phyloP scores from a whole-genome alignment of 257 asterid species.

The Salvia hispanica region DNA sequence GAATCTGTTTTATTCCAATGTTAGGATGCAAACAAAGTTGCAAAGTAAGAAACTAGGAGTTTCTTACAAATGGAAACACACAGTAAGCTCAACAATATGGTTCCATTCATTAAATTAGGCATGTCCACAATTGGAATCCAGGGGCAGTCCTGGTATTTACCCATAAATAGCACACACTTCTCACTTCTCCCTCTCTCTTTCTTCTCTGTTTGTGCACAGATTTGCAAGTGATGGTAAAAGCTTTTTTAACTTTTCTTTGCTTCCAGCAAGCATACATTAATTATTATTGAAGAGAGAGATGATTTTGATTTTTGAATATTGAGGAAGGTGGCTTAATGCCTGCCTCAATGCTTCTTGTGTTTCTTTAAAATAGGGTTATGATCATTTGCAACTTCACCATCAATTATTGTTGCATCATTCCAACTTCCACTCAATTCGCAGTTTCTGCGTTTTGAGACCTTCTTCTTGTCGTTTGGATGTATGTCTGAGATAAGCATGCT shows the following conservation, averaged over 20 bases:
- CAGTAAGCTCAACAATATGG: not conserved
- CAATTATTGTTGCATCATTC: conserved; percentile 37
- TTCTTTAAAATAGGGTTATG: conserved; percentile 45
- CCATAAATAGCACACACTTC: not conserved
- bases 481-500: conserved; percentile 35
- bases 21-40: not conserved
- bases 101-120: not conserved
- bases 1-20: not conserved
- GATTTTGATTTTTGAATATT: too few relatives aligned
- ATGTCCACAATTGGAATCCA: not conserved
- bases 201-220: not conserved
- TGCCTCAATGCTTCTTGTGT: not conserved
- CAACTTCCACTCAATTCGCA: conserved; percentile 13
- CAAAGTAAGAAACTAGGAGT: not conserved
- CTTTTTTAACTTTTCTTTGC: not conserved
- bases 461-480: conserved; percentile 21
- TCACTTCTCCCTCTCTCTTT: not conserved
- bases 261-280: not conserved
- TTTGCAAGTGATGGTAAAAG: not conserved
- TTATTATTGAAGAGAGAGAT: not conserved
- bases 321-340: too few relatives aligned
- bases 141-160: not conserved
- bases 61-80: not conserved
- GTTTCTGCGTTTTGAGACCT: conserved; percentile 36
- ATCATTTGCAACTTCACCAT: conserved; percentile 30